phyloP scores from a whole-genome alignment of 2,329 filamentous ascomycete genomes.

The Fusarium heterosporum region DNA sequence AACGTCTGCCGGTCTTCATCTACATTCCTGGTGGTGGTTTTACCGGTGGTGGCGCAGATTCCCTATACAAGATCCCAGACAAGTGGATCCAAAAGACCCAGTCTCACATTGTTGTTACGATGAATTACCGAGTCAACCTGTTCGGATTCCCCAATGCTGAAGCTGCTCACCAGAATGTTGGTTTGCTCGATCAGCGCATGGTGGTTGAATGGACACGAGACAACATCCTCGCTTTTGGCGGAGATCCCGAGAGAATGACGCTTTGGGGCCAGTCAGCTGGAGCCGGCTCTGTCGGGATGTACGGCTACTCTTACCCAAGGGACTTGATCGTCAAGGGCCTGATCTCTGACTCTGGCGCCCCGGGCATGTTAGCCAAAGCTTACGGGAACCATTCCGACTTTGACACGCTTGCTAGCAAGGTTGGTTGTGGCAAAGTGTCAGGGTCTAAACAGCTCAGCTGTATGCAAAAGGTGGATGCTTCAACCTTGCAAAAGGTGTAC shows the following conservation, averaged over 20 bases:
- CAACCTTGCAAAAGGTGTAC: constrained; percentile 5
- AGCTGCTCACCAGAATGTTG: constrained; percentile 13
- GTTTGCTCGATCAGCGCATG: constrained; percentile 19
- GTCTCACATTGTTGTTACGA: constrained; percentile 15
- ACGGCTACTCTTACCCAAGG: constrained; percentile 16
- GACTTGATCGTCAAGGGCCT: constrained; percentile 13
- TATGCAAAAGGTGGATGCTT: constrained; percentile 17
- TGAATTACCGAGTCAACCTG: constrained; percentile 24
- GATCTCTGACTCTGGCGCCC: constrained; percentile 11
- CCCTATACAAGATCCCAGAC: constrained; percentile 14
- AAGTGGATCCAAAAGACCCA: constrained; percentile 23
- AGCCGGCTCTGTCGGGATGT: constrained; percentile 23
- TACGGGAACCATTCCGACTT: constrained; percentile 17
- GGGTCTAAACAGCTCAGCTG: background rate
- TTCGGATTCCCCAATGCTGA: constrained; percentile 20
- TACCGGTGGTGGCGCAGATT: constrained; percentile 9
- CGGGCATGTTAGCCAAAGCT: constrained; percentile 3
- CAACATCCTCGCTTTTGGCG: constrained; percentile 3
- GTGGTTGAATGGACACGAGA: constrained; percentile 21
- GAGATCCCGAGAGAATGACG: background rate
- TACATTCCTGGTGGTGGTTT: constrained; percentile 21
- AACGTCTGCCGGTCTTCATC: constrained; percentile 13
- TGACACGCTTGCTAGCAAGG: constrained; percentile 3
- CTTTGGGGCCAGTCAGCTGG: constrained; percentile 23
- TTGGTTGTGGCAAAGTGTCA: background rate